Base-by-base conservation (phyloP, 129 eudicot genomes). In the Saposhnikovia divaricata region DNA sequence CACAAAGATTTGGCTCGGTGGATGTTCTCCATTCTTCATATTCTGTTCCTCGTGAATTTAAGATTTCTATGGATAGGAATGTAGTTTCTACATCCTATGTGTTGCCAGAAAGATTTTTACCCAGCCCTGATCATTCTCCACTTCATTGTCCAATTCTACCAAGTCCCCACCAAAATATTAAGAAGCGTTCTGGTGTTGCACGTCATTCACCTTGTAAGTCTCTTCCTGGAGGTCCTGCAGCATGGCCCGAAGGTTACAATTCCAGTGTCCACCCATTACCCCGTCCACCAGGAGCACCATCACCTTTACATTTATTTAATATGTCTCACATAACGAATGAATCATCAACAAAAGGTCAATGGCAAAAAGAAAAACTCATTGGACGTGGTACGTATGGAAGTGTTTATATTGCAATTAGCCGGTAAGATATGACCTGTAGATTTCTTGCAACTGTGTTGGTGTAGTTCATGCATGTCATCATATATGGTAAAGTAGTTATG, bases 301-400 rank as follows among this genome's bases (percentile, higher is more conserved):
- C 83, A 78, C 88, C 86, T 53, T 78, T 83, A 47, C 85, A 72
- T 31, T 68, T 84, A 37, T 71, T 82, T 57, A 65, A 88, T 51
- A 73, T 39, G 39, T 85, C 80, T 53, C 84, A 82, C 38, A 83
- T 65, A 77, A 71, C 85, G 9, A 89, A 91, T 51, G 85, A 80
- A 65, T 85, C 84, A 53, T 59, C 87, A 6, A 78, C 81, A 42
- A 91, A 86, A 82, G 85, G 89, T 71, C 96, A 92, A 72, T 95
- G 98, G 98, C 81, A 74, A 21, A 92, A 89, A 79, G 98, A 96
- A 71, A 90, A 87, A 77, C 97, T 86, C 39, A 69, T 95, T 72
- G 98, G 98, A 27, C 94, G 97, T 70, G 98, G 98, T 81, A 89
- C 98, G 4, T 95, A 84, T 80, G 98, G 98, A 77, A 90, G 89